A percentile compares a stretch with the other conserved stretches of the same genome.
These are phyloP conservation scores for Jatropha multifida DNA, from an alignment of 441 rosid species.

Conservation along the genomic window DNA sequence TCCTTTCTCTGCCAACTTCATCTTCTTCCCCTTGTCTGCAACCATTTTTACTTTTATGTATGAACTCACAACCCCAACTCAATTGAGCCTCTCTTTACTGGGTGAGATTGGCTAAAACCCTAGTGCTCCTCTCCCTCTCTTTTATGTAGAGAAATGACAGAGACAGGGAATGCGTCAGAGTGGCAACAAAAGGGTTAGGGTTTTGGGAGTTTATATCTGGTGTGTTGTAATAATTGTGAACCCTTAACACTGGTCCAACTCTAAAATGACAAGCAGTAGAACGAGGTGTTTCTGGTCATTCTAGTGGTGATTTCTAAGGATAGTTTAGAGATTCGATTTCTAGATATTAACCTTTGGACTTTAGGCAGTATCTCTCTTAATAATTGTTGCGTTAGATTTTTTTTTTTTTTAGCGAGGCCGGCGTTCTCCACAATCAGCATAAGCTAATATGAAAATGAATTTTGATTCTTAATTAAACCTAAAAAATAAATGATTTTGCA, in stretches of 20 bases:
- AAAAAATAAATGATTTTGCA: too few species aligned
- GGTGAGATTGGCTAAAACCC: constrained; percentile 49
- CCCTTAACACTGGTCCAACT: neutral
- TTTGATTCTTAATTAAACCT: too few species aligned
- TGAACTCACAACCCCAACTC: neutral
- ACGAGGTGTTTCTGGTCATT: constrained; percentile 16
- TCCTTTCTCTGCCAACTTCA: constrained; percentile 55
- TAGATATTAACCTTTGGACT: neutral
- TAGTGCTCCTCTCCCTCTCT: constrained; percentile 19
- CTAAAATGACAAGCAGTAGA: neutral
- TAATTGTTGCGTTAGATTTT: neutral
- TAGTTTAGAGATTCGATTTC: neutral
- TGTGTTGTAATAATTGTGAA: neutral
- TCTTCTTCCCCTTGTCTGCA: constrained; percentile 79
- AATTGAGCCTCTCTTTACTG: neutral
- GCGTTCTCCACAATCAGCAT: neutral
- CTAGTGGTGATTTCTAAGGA: neutral
- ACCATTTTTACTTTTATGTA: constrained; percentile 42
- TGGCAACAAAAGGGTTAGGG: constrained; percentile 48
- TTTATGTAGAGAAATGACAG: constrained; percentile 24
- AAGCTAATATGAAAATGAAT: too few species aligned
- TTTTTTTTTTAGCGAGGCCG: neutral
- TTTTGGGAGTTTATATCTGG: constrained; percentile 56
- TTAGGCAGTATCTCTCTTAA: neutral
- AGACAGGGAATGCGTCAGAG: neutral